Base-by-base conservation (phyloP, 148 eudicot genomes). In the Amaranthus palmeri region DNA sequence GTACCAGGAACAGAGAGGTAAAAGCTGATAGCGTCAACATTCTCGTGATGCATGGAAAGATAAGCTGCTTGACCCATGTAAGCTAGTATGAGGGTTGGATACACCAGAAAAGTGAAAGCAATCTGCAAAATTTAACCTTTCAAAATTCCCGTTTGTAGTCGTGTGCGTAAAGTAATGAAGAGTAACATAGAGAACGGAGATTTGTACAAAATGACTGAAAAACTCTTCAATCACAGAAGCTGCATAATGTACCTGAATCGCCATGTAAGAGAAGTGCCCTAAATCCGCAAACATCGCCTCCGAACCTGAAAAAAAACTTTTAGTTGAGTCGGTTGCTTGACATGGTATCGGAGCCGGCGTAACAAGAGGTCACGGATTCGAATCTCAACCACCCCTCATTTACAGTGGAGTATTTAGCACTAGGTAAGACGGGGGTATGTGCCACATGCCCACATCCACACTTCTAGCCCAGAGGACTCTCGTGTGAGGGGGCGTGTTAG, bases 241-340 rank as follows among this genome's bases (percentile, higher is more conserved):
- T 57, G 51, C 56, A 47, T 72, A 75, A 65, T 68, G 53, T 79
- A 92, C 98, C 93, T 90, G 98, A 82, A 93, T 93, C 69, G 98
- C 96, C 65, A 83, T 73, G 73, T 90, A 83, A 46, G 98, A 87
- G 85, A 90, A 93, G 80, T 93, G 98, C 67, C 98, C 98, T 67
- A 93, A 86, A 83, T 93, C 98, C 69, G 98, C 96, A 83, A 93
- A 93, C 98, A 93, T 93, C 56, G 92, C 93, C 75, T 93, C 98
- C 25, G 98, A 93, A 47, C 98, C 98, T 93, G 84, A 80, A 81
- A 52, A 47, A 68, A 50, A 67, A 54, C 44, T n/a, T n/a, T 43
- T 61, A 46, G 60, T 57, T 66, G 65, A 68, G 61, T 7, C 12
- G 12, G 36, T 25, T 25, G 1, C 36, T 25, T 25, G 36, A 25